Evolutionary conservation across 2,329 filamentous ascomycete genomes (phyloP).

Genomic region (Fusarium sp.): DNA sequence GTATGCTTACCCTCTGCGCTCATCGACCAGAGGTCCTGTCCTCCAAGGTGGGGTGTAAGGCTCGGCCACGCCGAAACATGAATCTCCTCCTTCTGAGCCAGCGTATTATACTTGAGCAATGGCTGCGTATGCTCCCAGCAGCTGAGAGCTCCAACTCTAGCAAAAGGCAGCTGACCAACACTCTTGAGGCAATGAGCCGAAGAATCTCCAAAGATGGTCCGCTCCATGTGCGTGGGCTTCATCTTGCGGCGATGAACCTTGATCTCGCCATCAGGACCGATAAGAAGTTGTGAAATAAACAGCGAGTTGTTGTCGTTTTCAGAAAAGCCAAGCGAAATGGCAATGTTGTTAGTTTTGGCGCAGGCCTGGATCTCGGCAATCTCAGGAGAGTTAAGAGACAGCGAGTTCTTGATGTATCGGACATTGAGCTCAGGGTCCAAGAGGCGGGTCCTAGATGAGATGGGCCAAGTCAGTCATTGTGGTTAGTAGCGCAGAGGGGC

Average conservation of each 20-base stretch:
- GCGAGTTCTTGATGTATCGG: neutral
- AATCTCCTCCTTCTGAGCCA: constrained; percentile 17
- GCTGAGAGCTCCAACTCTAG: constrained; percentile 57
- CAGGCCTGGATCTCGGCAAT: constrained; percentile 55
- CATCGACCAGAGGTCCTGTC: constrained; percentile 47
- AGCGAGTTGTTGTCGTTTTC: constrained; percentile 54
- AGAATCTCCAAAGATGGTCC: constrained; percentile 63
- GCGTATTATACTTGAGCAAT: constrained; percentile 17
- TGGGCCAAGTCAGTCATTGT: constrained; percentile 48
- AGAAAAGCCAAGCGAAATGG: constrained; percentile 60
- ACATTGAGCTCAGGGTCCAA: neutral
- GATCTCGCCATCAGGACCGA: constrained; percentile 58
- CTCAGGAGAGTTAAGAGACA: constrained; percentile 54
- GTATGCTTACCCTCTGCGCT: constrained; percentile 42
- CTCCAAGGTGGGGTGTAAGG: constrained; percentile 6
- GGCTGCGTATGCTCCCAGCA: constrained; percentile 57
- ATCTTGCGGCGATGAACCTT: constrained; percentile 62
- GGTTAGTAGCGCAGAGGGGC: neutral
- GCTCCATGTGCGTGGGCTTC: constrained; percentile 68
- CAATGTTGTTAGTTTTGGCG: constrained; percentile 54
- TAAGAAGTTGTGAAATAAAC: constrained; percentile 63
- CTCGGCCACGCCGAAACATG: constrained; percentile 24
- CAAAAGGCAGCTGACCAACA: neutral
- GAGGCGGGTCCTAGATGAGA: neutral
- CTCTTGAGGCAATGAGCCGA: constrained; percentile 11